phyloP scores from a whole-genome alignment of 2,329 filamentous ascomycete species.

The Cercospora nicotianae region DNA sequence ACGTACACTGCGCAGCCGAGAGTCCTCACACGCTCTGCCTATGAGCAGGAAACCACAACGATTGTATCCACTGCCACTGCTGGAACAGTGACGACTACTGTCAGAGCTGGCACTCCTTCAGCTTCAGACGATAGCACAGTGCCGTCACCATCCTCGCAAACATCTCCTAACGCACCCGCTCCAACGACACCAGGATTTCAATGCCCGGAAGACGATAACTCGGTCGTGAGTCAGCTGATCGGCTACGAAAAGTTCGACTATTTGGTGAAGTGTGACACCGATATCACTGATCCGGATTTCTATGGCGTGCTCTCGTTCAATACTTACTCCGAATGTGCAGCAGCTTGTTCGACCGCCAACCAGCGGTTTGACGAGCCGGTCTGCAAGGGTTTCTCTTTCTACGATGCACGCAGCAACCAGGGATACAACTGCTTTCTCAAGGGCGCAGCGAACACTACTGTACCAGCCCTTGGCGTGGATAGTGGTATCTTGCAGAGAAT shows the following conservation, averaged over 20 bases:
- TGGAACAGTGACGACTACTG: conserved; percentile 28
- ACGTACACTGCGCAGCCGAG: conserved; percentile 33
- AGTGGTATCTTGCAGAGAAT: conserved; percentile 36
- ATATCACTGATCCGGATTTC: conserved; percentile 33
- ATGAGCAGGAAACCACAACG: conserved; percentile 27
- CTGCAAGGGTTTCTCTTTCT: conserved; percentile 38
- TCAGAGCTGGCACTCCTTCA: conserved; percentile 20
- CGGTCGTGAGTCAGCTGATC: conserved; percentile 37
- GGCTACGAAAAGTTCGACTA: conserved; percentile 38
- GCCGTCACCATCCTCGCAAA: conserved; percentile 5
- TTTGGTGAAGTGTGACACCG: conserved; percentile 37
- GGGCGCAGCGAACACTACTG: conserved; percentile 28
- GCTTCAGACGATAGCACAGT: conserved; percentile 21
- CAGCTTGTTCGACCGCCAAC: conserved; percentile 38
- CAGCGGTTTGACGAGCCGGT: conserved; percentile 31
- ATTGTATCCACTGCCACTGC: conserved; percentile 13
- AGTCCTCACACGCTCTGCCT: conserved; percentile 26
- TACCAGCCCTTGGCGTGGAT: conserved; percentile 31
- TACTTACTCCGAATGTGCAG: conserved; percentile 37
- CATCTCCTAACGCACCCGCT: conserved; percentile 18
- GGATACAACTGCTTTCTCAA: conserved; percentile 40
- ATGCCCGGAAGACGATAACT: conserved; percentile 38
- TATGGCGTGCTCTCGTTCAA: conserved; percentile 31
- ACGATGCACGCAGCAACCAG: conserved; percentile 24
- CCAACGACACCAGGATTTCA: conserved; percentile 35